Evolutionary conservation across 805 yeast genomes (phyloP), one percentile per base, ranked within the genome.

Genomic region (Ogataea naganishii): DNA sequence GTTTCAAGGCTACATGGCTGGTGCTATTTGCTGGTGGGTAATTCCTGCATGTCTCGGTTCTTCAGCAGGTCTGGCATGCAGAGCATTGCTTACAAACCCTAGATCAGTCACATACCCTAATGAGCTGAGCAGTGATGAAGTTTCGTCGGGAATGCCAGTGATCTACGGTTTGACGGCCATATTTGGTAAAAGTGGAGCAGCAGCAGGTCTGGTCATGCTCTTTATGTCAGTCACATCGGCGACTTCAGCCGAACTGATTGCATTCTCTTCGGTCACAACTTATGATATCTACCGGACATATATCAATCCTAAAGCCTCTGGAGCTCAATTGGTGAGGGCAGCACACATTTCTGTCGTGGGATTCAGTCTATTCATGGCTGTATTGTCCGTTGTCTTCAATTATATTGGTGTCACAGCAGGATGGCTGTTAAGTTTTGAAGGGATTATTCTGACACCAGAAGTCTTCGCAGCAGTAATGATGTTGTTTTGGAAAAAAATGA

Each of bases 301-400:
- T 37, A 40, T 61, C 39, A 53, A 56, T 11, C 66, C 64, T 7
- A 30, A 42, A n/a, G 67, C 68, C 1, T 34, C 56, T 4, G 66
- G 66, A 17, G 38, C 43, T 13, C 51, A 58, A 32, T 39, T 64
- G 21, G 60, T 64, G 12, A 40, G 34, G 11, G 46, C 51, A 23
- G 45, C 58, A 3, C 67, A 64, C 33, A 11, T 47, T 5, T 35
- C 58, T 5, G 60, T 60, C 17, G 21, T 55, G 14, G 44, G 43
- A 0, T 75, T 72, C 42, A 69, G 75, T 9, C 34, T 72, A 5
- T 39, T 58, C 18, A 54, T 58, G 52, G 66, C 57, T 10, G 52
- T 49, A 19, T 30, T 60, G 16, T 49, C 69, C 1, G 55, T 56
- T 18, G 49, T 54, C 11, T 62, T 64, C 46, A 58, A 60, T 38